These are phyloP conservation scores for Xylaria cubensis DNA, from an alignment of 495 filamentous ascomycete species.

Conservation along the genomic window DNA sequence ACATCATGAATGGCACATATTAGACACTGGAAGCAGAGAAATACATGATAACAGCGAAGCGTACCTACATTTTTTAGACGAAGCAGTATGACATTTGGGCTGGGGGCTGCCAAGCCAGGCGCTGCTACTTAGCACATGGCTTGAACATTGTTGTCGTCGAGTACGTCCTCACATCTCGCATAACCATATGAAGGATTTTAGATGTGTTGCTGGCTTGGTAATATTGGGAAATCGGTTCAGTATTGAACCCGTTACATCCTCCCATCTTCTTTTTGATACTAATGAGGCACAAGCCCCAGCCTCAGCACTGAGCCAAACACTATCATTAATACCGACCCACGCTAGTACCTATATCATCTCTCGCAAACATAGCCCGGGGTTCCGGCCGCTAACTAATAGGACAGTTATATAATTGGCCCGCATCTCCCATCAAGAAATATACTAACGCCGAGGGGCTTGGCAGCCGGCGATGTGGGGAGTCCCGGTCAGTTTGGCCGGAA, in stretches of 20 bases:
- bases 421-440: not conserved
- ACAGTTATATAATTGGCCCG: not conserved
- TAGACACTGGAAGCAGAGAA: no score
- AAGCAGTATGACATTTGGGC: not conserved
- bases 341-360: not conserved
- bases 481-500: not conserved
- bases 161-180: no score
- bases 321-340: no score
- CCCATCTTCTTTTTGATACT: not conserved
- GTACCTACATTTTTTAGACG: not conserved
- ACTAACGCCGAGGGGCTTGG: slow-evolving; percentile 7
- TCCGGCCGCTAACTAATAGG: not conserved
- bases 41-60: not conserved
- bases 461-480: not conserved
- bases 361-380: not conserved
- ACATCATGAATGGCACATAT: not conserved
- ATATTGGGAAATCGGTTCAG: no score
- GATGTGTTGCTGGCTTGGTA: not conserved
- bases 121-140: not conserved
- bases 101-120: not conserved
- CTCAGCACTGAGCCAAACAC: not conserved
- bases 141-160: not conserved
- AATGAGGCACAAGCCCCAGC: not conserved
- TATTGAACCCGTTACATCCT: not conserved
- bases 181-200: not conserved